Evolutionary conservation across 202 grass and related monocot species (phyloP).

Genomic region (Sporobolus alterniflorus): DNA sequence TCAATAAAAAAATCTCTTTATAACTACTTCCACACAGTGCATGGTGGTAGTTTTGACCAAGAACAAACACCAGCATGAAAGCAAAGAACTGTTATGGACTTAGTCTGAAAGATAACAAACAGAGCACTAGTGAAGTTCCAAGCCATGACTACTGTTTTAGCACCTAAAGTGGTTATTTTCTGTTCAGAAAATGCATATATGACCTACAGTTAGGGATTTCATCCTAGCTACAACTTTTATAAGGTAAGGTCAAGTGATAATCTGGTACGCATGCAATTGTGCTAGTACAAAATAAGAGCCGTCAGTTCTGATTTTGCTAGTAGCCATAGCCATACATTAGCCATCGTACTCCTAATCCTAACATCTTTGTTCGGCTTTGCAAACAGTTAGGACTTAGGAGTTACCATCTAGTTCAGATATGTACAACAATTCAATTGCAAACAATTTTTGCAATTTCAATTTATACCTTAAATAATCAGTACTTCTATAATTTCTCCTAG

Average conservation of each 20-base stretch:
- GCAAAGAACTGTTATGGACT: conserved; percentile 13
- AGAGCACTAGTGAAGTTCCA: neutral
- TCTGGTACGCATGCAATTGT: neutral
- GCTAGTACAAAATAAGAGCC: neutral
- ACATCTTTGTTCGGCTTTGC: neutral
- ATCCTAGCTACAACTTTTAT: conserved; percentile 11
- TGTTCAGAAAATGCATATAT: conserved; percentile 26
- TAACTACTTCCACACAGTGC: conserved; percentile 1
- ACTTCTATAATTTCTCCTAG: neutral
- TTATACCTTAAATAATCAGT: conserved; percentile 14
- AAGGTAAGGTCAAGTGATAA: conserved; percentile 6
- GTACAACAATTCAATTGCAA: conserved; percentile 8
- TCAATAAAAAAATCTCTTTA: conserved; percentile 10
- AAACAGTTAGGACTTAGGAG: neutral
- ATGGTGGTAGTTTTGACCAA: conserved; percentile 9
- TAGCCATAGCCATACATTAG: neutral
- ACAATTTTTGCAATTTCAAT: neutral
- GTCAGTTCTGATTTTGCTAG: neutral
- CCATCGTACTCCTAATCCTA: neutral
- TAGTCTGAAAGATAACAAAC: neutral
- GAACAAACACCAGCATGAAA: neutral
- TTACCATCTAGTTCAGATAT: neutral
- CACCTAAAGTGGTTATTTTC: conserved; percentile 4
- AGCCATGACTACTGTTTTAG: conserved; percentile 19
- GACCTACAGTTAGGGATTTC: neutral